These are phyloP conservation scores for Paraconiothyrium brasiliense DNA, from an alignment of 2,329 filamentous ascomycete species.

Conservation along the genomic window DNA sequence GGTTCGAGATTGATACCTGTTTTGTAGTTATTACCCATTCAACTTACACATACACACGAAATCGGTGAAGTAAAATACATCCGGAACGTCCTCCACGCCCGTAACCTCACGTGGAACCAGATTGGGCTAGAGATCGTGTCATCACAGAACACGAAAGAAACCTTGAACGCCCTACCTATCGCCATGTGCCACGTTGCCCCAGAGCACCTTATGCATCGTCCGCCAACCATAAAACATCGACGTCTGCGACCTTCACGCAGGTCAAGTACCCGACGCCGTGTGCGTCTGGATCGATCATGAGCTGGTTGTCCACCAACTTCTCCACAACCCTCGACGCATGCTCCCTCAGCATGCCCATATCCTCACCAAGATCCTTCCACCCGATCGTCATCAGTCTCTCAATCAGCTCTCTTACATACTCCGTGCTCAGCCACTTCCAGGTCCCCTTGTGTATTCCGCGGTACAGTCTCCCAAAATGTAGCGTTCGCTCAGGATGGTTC, in stretches of 20 bases:
- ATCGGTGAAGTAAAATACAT: background rate
- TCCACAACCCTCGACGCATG: conserved; percentile 30
- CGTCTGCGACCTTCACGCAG: conserved; percentile 38
- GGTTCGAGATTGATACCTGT: conserved; percentile 45
- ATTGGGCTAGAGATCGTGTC: too few species aligned
- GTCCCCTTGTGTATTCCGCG: conserved; percentile 38
- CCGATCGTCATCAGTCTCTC: conserved; percentile 24
- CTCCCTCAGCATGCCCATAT: conserved; percentile 38
- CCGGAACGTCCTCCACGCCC: background rate
- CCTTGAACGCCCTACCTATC: background rate
- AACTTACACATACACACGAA: background rate
- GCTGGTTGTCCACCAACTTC: conserved; percentile 28
- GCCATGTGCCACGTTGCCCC: background rate
- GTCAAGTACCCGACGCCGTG: conserved; percentile 46
- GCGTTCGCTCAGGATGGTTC: background rate
- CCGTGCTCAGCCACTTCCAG: conserved; percentile 37
- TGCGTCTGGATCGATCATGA: conserved; percentile 42
- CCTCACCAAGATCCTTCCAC: conserved; percentile 31
- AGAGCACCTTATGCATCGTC: background rate
- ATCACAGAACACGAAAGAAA: background rate
- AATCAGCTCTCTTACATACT: conserved; percentile 31
- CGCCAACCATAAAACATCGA: conserved; percentile 43
- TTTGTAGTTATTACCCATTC: background rate
- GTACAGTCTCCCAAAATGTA: conserved; percentile 38
- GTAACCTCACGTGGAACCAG: background rate